Evolutionary conservation across 495 filamentous ascomycete species (phyloP), one percentile per base, ranked within the genome.

Genomic region (Tuber indicum): DNA sequence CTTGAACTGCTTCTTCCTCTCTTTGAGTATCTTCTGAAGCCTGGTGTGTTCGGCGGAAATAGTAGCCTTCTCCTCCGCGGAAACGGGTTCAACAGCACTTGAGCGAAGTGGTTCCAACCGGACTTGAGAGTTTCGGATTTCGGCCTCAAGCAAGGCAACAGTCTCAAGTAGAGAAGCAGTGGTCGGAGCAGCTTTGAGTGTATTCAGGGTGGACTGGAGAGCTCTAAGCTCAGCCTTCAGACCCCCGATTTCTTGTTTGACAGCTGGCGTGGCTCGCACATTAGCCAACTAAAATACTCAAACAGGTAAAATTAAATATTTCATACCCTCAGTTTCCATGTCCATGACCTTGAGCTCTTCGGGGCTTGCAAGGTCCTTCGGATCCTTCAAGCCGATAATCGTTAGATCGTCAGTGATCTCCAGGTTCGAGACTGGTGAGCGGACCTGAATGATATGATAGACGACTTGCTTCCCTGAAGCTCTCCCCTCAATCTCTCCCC

Each of bases 321-420:
- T 14, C 66, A 32, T 78, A 79, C 81, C 58, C 70, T 83, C 77
- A n/a, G 79, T 75, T 46, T 81, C 74, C 12, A 9, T 66, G 42
- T 83, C 74, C 79, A 83, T 83, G 23, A 70, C 76, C 74, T 80
- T 83, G 42, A 83, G 75, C 39, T 83, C 82, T 77, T 83, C 82
- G 36, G 75, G 74, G 36, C 75, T 83, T 16, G 77, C 75, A 26
- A 73, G 79, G 47, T 83, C 79, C 36, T 78, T 82, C 2, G 82
- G 79, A 26, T 83, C 81, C 82, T 83, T 46, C 47, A 62, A 17
- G n/a, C 47, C 36, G 49, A 36, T 52, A 44, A 62, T 42, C 58
- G 62, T 83, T 26, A 72, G 72, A 44, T 69, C 47, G 69, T 71
- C n/a, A 5, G 42, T 70, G n/a, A 43, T 41, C 14, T 39, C 47